Evolutionary conservation across 2,329 filamentous ascomycete genomes (phyloP), one percentile per base, ranked within the genome.

Genomic region (Tolypocladium guangdongense): DNA sequence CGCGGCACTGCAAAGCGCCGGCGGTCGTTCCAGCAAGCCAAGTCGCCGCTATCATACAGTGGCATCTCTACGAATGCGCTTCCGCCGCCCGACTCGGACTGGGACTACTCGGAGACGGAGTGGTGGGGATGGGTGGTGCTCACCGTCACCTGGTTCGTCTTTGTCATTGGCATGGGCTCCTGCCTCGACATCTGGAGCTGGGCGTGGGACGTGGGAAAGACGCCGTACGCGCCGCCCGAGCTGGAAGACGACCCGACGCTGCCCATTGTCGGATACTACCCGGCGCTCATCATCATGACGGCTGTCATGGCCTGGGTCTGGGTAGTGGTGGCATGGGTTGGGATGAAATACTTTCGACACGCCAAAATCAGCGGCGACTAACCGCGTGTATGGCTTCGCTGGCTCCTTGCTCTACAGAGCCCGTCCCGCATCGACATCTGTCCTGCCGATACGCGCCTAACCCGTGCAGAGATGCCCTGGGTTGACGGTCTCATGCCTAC

Each of bases 311-410:
- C 91, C 20, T 99, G 93, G 93, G 90, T 97, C 7, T 99, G 93
- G 93, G 93, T 97, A 20, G 83, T 96, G 14, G 85, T 95, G 54
- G 93, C 95, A 12, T 99, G 93, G 93, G 86, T 97, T 49, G 93
- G 93, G 27, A 97, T 99, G 92, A 99, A 99, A 69, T 97, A 97
- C 70, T 99, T 99, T 66, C 84, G 91, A 61, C 93, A 99, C 75
- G 92, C 93, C 36, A 96, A 96, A 74, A 95, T 97, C 55, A 81
- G 74, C 54, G 78, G 78, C 35, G 80, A 83, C 65, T 88, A 60
- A 71, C 30, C 18, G 30, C 22, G n/a, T 33, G 10, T 7, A 2
- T 2, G 18, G 6, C 18, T n/a, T 32, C 18, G 10, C 49, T 18
- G n/a, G 27, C 37, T 51, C 18, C 7, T 5, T 32, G 27, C 10